Evolutionary conservation across 2,329 filamentous ascomycete species (phyloP).

Genomic region (Talaromyces sp.): DNA sequence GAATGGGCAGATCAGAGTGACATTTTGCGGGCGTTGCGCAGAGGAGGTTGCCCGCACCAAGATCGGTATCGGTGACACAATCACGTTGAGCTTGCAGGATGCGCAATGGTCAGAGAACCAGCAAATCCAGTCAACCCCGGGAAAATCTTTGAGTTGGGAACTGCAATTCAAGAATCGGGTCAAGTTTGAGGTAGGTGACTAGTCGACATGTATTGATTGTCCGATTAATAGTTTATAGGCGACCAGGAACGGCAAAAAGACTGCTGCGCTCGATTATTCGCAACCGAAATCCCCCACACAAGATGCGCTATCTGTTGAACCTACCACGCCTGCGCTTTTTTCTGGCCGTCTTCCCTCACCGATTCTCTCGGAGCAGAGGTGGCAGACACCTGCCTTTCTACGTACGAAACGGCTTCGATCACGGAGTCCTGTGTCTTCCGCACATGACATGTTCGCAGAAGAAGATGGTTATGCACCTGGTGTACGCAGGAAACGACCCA

Average conservation of each 20-base stretch:
- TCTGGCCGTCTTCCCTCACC: background rate
- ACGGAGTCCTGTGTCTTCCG: constrained; percentile 62
- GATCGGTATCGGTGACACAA: constrained; percentile 73
- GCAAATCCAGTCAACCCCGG: constrained; percentile 51
- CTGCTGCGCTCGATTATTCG: constrained; percentile 52
- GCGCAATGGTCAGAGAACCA: constrained; percentile 61
- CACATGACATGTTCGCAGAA: constrained; percentile 64
- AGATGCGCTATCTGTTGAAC: background rate
- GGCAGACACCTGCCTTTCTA: constrained; percentile 75
- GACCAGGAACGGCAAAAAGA: constrained; percentile 24
- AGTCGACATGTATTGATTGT: background rate
- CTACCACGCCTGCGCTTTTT: constrained; percentile 8
- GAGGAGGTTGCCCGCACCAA: constrained; percentile 63
- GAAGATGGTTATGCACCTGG: constrained; percentile 62
- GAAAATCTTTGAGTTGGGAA: constrained; percentile 58
- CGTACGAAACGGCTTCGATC: constrained; percentile 69
- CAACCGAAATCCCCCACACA: constrained; percentile 32
- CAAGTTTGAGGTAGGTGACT: constrained; percentile 35
- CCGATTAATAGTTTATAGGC: constrained; percentile 23
- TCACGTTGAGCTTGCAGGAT: constrained; percentile 67
- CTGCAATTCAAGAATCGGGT: constrained; percentile 45
- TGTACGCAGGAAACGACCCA: constrained; percentile 66
- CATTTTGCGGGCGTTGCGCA: constrained; percentile 69
- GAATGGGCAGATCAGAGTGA: constrained; percentile 76
- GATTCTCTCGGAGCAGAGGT: constrained; percentile 50